Base-by-base conservation (phyloP, 2,329 filamentous ascomycete species). In the Neurospora crassa region DNA sequence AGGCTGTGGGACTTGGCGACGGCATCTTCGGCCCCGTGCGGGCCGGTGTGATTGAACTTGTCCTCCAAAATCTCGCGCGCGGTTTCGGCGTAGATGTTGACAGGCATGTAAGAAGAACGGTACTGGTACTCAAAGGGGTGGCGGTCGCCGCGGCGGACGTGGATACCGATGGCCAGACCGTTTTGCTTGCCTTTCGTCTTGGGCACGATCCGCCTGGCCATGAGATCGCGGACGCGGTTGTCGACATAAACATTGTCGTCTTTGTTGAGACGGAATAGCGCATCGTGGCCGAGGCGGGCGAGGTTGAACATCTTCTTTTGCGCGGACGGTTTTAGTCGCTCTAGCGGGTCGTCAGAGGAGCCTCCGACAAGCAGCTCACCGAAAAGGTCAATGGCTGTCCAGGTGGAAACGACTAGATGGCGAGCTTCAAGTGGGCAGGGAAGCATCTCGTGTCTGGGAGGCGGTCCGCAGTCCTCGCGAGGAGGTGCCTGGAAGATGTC, bases 121-220 rank as follows among this genome's bases (percentile, higher is more conserved):
- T 94, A 95, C 78, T 94, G 91, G 76, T 86, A 90, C 79, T 95
- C 92, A 71, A 89, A 84, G 0, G 93, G 93, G 75, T 93, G 92
- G 10, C 88, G 84, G 78, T 97, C 93, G 40, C 93, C 93, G 70
- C 90, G 91, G 14, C 93, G 91, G 72, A 97, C 87, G 75, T 97
- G 94, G 69, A 96, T 80, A 29, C 92, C 93, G 47, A 96, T 83
- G 41, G 88, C 79, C 4, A 84, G 83, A 18, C 88, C 84, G 68
- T 86, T 85, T 34, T 83, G 83, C 8, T 83, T 79, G 24, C 74
- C 72, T 29, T 70, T 72, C 16, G 71, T 68, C 20, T 73, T 72
- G 80, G 78, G 45, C 81, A 81, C 37, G 83, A 74, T 63, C 68
- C 82, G 18, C 75, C 83, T 84, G 59, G 76, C 78, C 72, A 84